phyloP scores from a whole-genome alignment of 495 filamentous ascomycete genomes.

The Penicillium macrosclerotiorum region DNA sequence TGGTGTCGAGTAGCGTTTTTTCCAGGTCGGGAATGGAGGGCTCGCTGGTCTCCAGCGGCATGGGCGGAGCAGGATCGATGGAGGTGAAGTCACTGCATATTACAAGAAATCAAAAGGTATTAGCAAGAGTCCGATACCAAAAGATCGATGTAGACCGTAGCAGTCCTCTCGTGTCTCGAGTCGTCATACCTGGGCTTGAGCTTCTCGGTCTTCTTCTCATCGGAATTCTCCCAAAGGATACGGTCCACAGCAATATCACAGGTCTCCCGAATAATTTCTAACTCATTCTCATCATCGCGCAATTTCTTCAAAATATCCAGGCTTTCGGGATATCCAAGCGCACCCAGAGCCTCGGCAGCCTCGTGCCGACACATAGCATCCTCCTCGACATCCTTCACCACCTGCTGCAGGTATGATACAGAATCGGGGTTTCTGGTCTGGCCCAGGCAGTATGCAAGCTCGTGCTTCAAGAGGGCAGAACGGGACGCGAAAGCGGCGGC shows the following conservation, averaged over 20 bases:
- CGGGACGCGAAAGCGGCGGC: slow-evolving; percentile 81
- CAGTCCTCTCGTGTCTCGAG: background rate
- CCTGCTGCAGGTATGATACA: slow-evolving; percentile 66
- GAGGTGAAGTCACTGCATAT: slow-evolving; percentile 80
- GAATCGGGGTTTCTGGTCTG: slow-evolving; percentile 78
- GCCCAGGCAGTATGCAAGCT: slow-evolving; percentile 94
- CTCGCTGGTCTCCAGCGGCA: slow-evolving; percentile 57
- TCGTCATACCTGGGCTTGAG: slow-evolving; percentile 76
- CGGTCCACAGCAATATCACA: slow-evolving; percentile 94
- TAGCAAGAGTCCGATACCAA: background rate
- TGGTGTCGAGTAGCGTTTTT: slow-evolving; percentile 72
- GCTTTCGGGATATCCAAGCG: slow-evolving; percentile 71
- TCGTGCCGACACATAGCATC: slow-evolving; percentile 97
- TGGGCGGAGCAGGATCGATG: slow-evolving; percentile 91
- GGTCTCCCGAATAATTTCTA: slow-evolving; percentile 83
- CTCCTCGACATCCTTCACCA: slow-evolving; percentile 75
- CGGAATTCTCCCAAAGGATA: slow-evolving; percentile 88
- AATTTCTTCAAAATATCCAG: slow-evolving; percentile 68
- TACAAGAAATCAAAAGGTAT: slow-evolving; percentile 7
- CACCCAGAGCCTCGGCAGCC: slow-evolving; percentile 92
- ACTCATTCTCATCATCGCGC: slow-evolving; percentile 67
- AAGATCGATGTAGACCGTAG: background rate
- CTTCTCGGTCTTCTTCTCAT: slow-evolving; percentile 67
- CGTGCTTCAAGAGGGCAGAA: slow-evolving; percentile 88
- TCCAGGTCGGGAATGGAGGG: slow-evolving; percentile 73